These are phyloP conservation scores for Quercus glauca DNA, from an alignment of 306 rosid genomes.

Conservation along the genomic window DNA sequence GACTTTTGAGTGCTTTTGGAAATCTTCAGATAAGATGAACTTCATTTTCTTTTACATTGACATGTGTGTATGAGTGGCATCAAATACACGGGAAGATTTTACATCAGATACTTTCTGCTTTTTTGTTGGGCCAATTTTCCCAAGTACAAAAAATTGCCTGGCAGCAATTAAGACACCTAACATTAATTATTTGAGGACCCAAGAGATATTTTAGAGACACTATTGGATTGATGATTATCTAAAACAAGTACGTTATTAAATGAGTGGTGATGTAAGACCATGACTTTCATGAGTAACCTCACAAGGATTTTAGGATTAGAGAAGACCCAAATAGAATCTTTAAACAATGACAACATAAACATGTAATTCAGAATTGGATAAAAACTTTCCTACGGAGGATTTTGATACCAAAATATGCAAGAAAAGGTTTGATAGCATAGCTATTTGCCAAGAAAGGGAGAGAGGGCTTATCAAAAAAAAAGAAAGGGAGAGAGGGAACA, in stretches of 20 bases:
- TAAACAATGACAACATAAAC: slow-evolving; percentile 8
- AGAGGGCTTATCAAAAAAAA: no score
- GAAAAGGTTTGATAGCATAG: not conserved
- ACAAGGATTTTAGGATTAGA: slow-evolving; percentile 8
- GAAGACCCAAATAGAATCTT: slow-evolving; percentile 9
- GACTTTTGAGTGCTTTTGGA: slow-evolving; percentile 39
- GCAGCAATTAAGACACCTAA: slow-evolving; percentile 18
- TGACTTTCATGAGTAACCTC: slow-evolving; percentile 31
- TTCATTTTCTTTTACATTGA: slow-evolving; percentile 17
- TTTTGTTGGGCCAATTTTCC: not conserved
- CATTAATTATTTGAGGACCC: slow-evolving; percentile 21
- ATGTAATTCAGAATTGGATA: not conserved
- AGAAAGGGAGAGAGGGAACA: not conserved
- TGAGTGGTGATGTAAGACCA: slow-evolving; percentile 30
- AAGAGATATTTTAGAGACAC: slow-evolving; percentile 31
- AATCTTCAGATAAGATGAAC: slow-evolving; percentile 36
- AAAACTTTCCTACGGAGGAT: not conserved
- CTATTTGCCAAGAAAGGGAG: not conserved
- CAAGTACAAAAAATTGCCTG: slow-evolving; percentile 18
- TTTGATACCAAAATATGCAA: not conserved
- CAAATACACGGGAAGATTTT: not conserved
- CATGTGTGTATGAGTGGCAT: not conserved
- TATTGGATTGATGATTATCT: slow-evolving; percentile 25
- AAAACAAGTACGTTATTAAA: slow-evolving; percentile 9
- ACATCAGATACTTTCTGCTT: not conserved